Base-by-base conservation (phyloP, 225 moss, liverwort and hornwort genomes). In the Thuidium tamariscinum region DNA sequence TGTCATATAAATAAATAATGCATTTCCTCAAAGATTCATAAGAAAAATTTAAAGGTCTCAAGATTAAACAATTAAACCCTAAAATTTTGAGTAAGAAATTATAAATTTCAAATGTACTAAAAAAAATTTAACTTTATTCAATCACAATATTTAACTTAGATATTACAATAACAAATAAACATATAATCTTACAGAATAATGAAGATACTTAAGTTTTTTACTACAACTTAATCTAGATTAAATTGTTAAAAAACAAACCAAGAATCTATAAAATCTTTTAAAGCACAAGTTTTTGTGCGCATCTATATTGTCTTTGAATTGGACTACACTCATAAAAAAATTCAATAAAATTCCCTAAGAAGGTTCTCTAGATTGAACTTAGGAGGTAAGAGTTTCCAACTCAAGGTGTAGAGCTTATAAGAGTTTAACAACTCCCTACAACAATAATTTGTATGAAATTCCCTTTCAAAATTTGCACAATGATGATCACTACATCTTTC, bases 331-430 rank as follows among this genome's bases (percentile, higher is more conserved):
- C 30, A 5, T 46, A 30, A 30, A 19, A 2, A 73, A 11, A 7
- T 1, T 46, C 6, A 44, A 6, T 27, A 0, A 16, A 0, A 1
- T 16, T 67, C 0, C 1, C 5, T 16, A 12, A 1, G 7, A 6
- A 37, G 13, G 37, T 1, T 37, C 3, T 29, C 0, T 71, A 16
- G 5, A 44, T 16, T 71, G 10, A 44, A 4, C 42, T 3, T 14
- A 1, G 16, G 3, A 16, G 3, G 8, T 1, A 0, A 42, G 2
- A 70, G 3, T 12, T 42, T 26, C 3, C 5, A 9, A 5, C 2
- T 42, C 5, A 42, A 16, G 5, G 27, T 1, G 0, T 42, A 70
- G 42, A 42, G 27, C 5, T 5, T 27, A 9, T 2, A 3, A 27
- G 9, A 42, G 9, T 1, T 4, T 5, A 25, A 1, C n/a, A n/a